Conservation (phyloP, 495 filamentous ascomycete species). For the Penicillium cosmopolitanum region DNA sequence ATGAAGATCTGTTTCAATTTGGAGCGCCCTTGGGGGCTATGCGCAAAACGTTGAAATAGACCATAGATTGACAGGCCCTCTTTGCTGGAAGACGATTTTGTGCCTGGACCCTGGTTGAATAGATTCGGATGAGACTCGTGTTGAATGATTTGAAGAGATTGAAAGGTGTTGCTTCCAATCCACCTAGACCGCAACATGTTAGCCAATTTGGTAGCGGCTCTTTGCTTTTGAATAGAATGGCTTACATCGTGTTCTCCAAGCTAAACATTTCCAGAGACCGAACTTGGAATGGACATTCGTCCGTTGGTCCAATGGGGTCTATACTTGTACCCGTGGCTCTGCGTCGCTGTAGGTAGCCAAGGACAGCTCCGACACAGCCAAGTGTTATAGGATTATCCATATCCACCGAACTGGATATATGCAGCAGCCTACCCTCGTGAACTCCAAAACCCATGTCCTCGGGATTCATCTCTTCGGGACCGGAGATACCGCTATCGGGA, state of each 20-base stretch:
- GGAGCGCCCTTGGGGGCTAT: slow-evolving; percentile 78
- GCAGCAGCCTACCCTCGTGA: slow-evolving; percentile 68
- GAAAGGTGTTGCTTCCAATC: slow-evolving; percentile 77
- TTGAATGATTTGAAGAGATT: slow-evolving; percentile 84
- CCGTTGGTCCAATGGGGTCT: slow-evolving; percentile 59
- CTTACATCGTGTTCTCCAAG: slow-evolving; percentile 73
- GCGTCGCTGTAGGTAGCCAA: slow-evolving; percentile 76
- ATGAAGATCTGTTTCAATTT: slow-evolving; percentile 83
- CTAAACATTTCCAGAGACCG: slow-evolving; percentile 75
- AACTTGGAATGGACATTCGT: slow-evolving; percentile 58
- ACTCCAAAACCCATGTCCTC: slow-evolving; percentile 54
- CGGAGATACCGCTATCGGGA: slow-evolving; percentile 57
- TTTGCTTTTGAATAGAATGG: not conserved
- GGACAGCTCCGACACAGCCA: slow-evolving; percentile 84
- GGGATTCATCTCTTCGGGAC: slow-evolving; percentile 45
- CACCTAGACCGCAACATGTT: slow-evolving; percentile 53
- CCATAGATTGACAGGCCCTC: slow-evolving; percentile 91
- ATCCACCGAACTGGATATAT: slow-evolving; percentile 74
- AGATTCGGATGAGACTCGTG: slow-evolving; percentile 84
- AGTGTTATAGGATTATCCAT: slow-evolving; percentile 74
- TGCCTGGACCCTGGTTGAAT: slow-evolving; percentile 76
- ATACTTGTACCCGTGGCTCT: slow-evolving; percentile 62
- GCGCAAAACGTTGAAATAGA: slow-evolving; percentile 75
- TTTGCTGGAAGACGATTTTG: slow-evolving; percentile 71
- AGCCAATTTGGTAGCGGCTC: not conserved